Percentiles rank a stretch among this genome's conserved stretches.
phyloP scores from a whole-genome alignment of 306 rosid species.

The Sicyos edulis region DNA sequence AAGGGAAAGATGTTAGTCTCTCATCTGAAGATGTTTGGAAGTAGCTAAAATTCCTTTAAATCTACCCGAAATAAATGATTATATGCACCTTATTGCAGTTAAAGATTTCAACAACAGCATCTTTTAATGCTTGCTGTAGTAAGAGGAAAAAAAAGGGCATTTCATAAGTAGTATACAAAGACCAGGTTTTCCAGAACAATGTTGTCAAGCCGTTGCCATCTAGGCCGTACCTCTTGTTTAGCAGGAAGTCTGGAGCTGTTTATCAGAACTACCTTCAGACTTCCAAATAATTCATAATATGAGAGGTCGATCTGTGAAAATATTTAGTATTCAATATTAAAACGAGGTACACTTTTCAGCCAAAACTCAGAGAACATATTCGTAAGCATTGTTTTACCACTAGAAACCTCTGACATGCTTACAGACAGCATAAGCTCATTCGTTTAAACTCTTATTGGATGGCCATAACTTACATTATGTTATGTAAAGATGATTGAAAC shows the following conservation, averaged over 20 bases:
- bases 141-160: slow-evolving; percentile 8
- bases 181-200: slow-evolving; percentile 9
- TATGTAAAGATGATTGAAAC: no score
- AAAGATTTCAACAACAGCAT: slow-evolving; percentile 62
- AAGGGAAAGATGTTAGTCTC: slow-evolving; percentile 16
- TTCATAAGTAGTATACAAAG: background rate
- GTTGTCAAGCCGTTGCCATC: slow-evolving; percentile 17
- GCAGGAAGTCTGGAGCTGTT: slow-evolving; percentile 46
- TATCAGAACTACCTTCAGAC: slow-evolving; percentile 65
- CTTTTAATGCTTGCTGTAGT: slow-evolving; percentile 51
- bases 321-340: slow-evolving; percentile 14
- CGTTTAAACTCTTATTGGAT: no score
- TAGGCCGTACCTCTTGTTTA: slow-evolving; percentile 63
- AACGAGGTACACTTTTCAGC: background rate
- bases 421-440: slow-evolving; percentile 3
- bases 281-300: slow-evolving; percentile 74
- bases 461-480: no score
- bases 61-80: slow-evolving; percentile 9
- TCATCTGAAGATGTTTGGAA: slow-evolving; percentile 17
- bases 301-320: slow-evolving; percentile 71
- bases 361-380: background rate
- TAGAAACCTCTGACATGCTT: background rate
- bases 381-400: background rate
- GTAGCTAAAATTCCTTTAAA: background rate
- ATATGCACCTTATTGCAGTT: slow-evolving; percentile 55